Evolutionary conservation across 345 rosid species (phyloP), one percentile per base, ranked within the genome.

Genomic region (Aurinia saxatilis): DNA sequence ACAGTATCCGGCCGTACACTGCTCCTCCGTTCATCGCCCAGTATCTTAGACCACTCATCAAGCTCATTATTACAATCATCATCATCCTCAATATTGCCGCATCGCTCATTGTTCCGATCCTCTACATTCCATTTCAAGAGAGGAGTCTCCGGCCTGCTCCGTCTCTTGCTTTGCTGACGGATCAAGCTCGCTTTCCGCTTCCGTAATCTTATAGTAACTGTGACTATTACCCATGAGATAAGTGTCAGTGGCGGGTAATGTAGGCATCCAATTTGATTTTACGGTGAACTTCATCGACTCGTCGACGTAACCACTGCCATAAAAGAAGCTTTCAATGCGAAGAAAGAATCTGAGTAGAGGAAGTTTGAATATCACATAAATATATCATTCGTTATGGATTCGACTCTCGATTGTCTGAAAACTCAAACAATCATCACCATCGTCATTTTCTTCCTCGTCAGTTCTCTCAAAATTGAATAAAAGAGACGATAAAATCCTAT

Each of bases 271-370:
- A 41, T 57, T 59, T 49, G 77, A 67, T 70, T 66, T 75, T 23
- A 76, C 87, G 36, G 86, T 78, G 48, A 85, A 66, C 84, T 83
- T 87, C 97, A 85, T 85, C 47, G n/a, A n/a, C n/a, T n/a, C n/a
- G n/a, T n/a, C n/a, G 39, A 19, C 15, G 66, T 25, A 36, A 36
- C 18, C 10, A 37, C 23, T 14, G 44, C 35, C 27, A 18, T 33
- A 16, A n/a, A 9, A 16, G 17, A 55, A 0, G 6, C 4, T 23
- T 50, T 4, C 19, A 37, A 50, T 37, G 65, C 8, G 29, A 35
- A 54, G 53, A n/a, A n/a, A 65, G 53, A 64, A 63, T n/a, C 45
- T 6, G 44, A 39, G n/a, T n/a, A n/a, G n/a, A n/a, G n/a, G n/a
- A n/a, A n/a, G n/a, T n/a, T n/a, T n/a, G n/a, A n/a, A n/a, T n/a